These are phyloP conservation scores for Coemansia sp. DNA, from an alignment of 192 early-diverging fungal species.

Conservation along the genomic window DNA sequence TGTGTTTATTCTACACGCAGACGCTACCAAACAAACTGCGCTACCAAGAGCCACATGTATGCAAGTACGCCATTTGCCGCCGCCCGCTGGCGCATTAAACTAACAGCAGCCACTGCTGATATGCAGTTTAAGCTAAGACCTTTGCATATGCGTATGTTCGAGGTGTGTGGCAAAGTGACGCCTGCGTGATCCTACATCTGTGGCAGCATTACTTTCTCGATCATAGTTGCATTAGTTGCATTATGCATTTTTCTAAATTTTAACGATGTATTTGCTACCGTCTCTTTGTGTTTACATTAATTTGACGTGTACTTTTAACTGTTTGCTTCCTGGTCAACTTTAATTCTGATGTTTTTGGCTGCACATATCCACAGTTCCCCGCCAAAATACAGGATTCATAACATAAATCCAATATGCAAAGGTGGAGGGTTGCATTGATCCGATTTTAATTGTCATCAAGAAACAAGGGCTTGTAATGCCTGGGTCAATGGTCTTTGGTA, in stretches of 20 bases:
- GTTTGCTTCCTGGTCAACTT: no score
- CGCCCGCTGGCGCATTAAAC: neutral
- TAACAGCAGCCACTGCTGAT: neutral
- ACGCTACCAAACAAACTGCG: neutral
- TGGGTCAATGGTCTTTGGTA: neutral
- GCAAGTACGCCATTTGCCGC: slow-evolving; percentile 6
- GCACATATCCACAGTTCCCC: neutral
- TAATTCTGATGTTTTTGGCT: no score
- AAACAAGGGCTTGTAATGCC: neutral
- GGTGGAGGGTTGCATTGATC: neutral
- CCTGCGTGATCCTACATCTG: neutral
- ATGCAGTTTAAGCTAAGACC: neutral
- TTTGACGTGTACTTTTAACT: no score
- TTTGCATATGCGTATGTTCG: neutral
- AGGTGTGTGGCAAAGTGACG: neutral
- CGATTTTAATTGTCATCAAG: neutral
- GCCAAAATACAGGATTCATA: neutral
- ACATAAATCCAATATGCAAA: neutral
- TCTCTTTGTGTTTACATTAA: no score
- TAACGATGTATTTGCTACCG: neutral
- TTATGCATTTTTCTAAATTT: neutral
- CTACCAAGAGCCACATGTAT: neutral
- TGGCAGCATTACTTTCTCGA: neutral
- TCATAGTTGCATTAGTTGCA: no score
- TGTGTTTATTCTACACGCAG: neutral